Conservation (phyloP, 2,329 filamentous ascomycete species). For the Scleromitrula shiraiana region DNA sequence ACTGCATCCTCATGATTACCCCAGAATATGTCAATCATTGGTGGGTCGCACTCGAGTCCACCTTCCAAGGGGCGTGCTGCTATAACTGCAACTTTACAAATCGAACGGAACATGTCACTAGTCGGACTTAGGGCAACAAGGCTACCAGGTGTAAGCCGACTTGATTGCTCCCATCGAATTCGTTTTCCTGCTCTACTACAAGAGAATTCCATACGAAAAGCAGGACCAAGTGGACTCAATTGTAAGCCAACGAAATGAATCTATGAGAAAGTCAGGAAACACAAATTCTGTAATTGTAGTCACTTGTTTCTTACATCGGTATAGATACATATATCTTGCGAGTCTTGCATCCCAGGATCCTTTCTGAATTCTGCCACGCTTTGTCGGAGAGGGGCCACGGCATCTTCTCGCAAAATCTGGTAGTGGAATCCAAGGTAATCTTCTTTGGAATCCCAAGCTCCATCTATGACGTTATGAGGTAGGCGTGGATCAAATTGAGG, state of each 20-base stretch:
- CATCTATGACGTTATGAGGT: conserved; percentile 44
- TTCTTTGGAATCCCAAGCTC: conserved; percentile 51
- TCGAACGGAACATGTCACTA: conserved; percentile 52
- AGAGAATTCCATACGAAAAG: conserved; percentile 64
- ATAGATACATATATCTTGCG: conserved; percentile 54
- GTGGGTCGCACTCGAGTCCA: conserved; percentile 56
- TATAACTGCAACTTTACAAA: conserved; percentile 64
- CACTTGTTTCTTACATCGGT: conserved; percentile 46
- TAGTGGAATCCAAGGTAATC: conserved; percentile 70
- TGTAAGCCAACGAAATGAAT: conserved; percentile 60
- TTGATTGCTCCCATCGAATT: conserved; percentile 55
- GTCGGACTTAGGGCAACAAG: conserved; percentile 45
- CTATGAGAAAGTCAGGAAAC: conserved; percentile 32
- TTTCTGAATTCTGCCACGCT: conserved; percentile 50
- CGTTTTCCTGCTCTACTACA: conserved; percentile 54
- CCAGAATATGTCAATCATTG: conserved; percentile 71
- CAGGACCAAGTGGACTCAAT: conserved; percentile 53
- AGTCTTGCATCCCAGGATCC: conserved; percentile 50
- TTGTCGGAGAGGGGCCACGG: conserved; percentile 58
- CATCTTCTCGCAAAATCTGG: conserved; percentile 66
- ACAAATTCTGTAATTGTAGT: neutral
- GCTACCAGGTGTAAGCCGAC: conserved; percentile 43
- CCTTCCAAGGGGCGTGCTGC: conserved; percentile 57
- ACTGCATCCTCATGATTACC: conserved; percentile 49
- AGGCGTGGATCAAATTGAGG: conserved; percentile 4